A percentile compares a stretch with the other conserved stretches of the same genome.
phyloP scores from a whole-genome alignment of 805 yeast genomes.

The Metschnikowia vanudenii region DNA sequence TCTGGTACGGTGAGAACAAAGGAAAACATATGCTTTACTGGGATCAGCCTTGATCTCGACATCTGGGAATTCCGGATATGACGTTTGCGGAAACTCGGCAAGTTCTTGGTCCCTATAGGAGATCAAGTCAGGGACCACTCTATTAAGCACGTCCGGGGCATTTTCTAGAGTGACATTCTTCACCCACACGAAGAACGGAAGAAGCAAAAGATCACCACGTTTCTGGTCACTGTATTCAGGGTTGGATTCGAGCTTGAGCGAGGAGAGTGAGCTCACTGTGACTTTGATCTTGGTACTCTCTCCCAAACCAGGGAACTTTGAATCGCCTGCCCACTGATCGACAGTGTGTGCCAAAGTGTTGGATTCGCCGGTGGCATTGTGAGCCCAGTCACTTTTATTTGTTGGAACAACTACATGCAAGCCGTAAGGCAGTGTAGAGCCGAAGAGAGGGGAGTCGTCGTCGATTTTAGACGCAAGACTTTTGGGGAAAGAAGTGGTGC shows the following conservation, averaged over 20 bases:
- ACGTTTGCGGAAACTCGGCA: conserved; percentile 9
- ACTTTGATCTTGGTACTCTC: conserved; percentile 41
- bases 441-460: conserved; percentile 53
- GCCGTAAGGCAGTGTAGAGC: conserved; percentile 66
- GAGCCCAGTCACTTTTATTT: conserved; percentile 82
- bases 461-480: conserved; percentile 44
- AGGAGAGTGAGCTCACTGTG: conserved; percentile 53
- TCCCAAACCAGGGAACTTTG: conserved; percentile 22
- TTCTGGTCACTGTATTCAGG: conserved; percentile 41
- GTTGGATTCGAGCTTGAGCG: conserved; percentile 41
- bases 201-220: conserved; percentile 58
- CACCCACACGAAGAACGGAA: conserved; percentile 77
- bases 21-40: conserved; percentile 51
- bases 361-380: conserved; percentile 54
- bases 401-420: conserved; percentile 81
- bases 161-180: conserved; percentile 45
- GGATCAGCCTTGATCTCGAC: conserved; percentile 31
- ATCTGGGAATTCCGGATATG: conserved; percentile 23
- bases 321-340: conserved; percentile 33
- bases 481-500: conserved; percentile 53
- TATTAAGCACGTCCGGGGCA: conserved; percentile 44
- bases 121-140: conserved; percentile 43
- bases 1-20: conserved; percentile 89
- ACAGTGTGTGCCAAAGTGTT: conserved; percentile 48
- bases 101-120: conserved; percentile 18